phyloP scores from a whole-genome alignment of 805 yeast species.

The Candida ovalis region DNA sequence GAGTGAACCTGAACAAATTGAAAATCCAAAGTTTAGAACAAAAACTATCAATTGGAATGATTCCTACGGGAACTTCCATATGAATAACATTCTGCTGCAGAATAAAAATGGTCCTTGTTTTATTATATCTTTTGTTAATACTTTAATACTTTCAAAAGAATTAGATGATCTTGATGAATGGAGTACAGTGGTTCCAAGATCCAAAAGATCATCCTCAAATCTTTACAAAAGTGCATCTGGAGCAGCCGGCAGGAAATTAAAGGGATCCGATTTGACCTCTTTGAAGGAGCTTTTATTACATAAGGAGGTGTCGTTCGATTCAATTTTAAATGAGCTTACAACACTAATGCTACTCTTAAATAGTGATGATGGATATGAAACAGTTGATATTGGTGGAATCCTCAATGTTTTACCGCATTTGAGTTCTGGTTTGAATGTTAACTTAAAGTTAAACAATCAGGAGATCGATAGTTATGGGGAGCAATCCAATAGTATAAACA shows the following conservation, averaged over 20 bases:
- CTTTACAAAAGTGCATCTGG: neutral
- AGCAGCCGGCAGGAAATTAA: neutral
- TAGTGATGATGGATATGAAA: constrained; percentile 26
- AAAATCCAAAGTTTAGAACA: constrained; percentile 20
- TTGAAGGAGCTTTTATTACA: constrained; percentile 23
- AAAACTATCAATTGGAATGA: constrained; percentile 29
- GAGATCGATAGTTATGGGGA: constrained; percentile 20
- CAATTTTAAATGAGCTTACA: constrained; percentile 48
- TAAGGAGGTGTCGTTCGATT: constrained; percentile 30
- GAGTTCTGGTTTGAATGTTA: constrained; percentile 66
- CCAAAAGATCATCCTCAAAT: neutral
- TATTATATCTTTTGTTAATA: constrained; percentile 69
- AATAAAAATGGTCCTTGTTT: constrained; percentile 89
- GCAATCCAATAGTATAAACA: constrained; percentile 16
- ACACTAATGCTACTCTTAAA: constrained; percentile 37
- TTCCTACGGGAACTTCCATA: constrained; percentile 21
- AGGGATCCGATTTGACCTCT: constrained; percentile 10
- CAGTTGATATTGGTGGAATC: constrained; percentile 33
- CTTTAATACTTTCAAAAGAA: constrained; percentile 52
- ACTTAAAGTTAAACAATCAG: constrained; percentile 57
- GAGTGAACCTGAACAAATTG: neutral
- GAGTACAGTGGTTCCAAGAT: constrained; percentile 15
- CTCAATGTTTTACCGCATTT: constrained; percentile 57
- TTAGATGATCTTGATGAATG: constrained; percentile 16
- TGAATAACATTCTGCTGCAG: constrained; percentile 65